phyloP scores from a whole-genome alignment of 345 rosid genomes.

The Chamaenerion angustifolium region DNA sequence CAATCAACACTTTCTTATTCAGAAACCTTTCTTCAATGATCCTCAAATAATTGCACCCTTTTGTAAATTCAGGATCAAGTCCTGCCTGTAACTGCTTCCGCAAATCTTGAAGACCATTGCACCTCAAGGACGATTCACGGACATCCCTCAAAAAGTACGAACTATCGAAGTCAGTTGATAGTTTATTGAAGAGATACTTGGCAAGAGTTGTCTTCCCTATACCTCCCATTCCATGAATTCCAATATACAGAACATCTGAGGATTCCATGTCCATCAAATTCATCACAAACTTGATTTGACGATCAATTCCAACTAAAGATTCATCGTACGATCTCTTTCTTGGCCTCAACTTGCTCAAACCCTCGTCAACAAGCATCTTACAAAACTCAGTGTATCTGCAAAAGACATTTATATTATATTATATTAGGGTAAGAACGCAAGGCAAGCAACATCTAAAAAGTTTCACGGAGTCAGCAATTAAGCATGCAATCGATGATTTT shows the following conservation, averaged over 20 bases:
- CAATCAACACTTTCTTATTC: not conserved
- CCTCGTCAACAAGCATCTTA: not conserved
- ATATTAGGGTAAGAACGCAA: not conserved
- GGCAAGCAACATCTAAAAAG: too few species aligned
- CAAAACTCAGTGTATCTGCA: conserved; percentile 2
- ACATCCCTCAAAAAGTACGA: not conserved
- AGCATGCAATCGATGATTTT: too few species aligned
- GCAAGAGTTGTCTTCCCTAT: conserved; percentile 1
- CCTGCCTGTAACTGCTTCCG: not conserved
- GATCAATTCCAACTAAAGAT: not conserved
- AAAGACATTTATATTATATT: not conserved
- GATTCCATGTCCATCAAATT: not conserved
- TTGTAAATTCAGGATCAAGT: not conserved
- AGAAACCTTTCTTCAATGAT: not conserved
- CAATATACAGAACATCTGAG: not conserved
- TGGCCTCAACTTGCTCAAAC: not conserved
- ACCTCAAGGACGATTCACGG: not conserved
- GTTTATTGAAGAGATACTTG: not conserved
- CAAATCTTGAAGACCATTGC: not conserved
- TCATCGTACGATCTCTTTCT: not conserved
- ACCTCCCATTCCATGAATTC: conserved; percentile 6
- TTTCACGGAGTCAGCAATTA: too few species aligned
- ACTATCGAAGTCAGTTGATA: not conserved
- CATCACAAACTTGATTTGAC: not conserved
- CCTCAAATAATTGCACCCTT: not conserved